Evolutionary conservation across 805 yeast genomes (phyloP), one percentile per base, ranked within the genome.

Genomic region (Candida morakotiae): DNA sequence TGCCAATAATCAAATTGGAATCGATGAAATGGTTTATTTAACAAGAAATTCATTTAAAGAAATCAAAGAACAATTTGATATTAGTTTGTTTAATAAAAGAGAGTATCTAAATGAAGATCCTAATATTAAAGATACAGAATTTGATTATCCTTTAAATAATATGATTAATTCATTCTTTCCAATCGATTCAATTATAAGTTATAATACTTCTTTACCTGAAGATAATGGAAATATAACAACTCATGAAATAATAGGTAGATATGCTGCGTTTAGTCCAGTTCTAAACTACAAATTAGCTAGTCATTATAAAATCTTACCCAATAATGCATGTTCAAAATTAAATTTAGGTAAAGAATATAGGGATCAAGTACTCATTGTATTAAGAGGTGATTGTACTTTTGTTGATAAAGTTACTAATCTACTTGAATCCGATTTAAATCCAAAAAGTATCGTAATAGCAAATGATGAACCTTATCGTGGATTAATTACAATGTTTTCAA

Each of bases 321-420:
- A 44, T 19, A 44, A 56, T 35, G 71, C 61, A 9, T 67, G 73
- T 43, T 36, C 42, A 5, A 45, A 41, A 4, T 29, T 50, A 5
- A 34, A 48, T n/a, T 35, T 33, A 2, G 43, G 33, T 5, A 26
- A 28, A 10, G 35, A 28, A 15, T 52, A 45, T 38, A 33, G 41
- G 22, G 49, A 54, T 37, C 59, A 63, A 40, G 49, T 59, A 11
- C 24, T 63, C 14, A 45, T 63, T 3, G 52, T 60, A 2, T 45
- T 60, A 39, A 41, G 81, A n/a, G 83, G 83, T 5, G 69, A 62
- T 3, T 77, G 83, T 55, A 67, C 77, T 16, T 75, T 79, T 49
- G 75, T 71, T 33, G 64, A 65, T 11, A 79, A 79, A 47, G 72
- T 78, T 13, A 47, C 59, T 27, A 63, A 66, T 38, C 47, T 79